A percentile compares a stretch with the other conserved stretches of the same genome.
Conservation (phyloP, 2,329 filamentous ascomycete species). For the Intubia oerlemansii region DNA sequence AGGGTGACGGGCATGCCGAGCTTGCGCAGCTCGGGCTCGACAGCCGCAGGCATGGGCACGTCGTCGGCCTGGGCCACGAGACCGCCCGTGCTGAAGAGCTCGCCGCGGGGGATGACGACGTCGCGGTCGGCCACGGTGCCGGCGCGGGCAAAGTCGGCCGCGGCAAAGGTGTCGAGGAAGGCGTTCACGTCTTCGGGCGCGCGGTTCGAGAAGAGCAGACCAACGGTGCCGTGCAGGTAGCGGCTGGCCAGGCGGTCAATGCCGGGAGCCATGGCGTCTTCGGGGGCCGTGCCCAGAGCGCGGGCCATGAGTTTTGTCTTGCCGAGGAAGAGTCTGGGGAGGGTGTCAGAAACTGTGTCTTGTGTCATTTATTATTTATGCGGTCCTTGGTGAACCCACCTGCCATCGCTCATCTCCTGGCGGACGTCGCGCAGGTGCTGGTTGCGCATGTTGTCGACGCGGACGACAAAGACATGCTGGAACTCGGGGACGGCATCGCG, state of each 20-base stretch:
- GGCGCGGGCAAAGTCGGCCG: slow-evolving; percentile 79
- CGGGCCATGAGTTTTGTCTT: slow-evolving; percentile 99
- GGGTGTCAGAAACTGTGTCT: background rate
- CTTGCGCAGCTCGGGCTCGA: slow-evolving; percentile 78
- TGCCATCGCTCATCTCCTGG: slow-evolving; percentile 62
- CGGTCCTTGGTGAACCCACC: slow-evolving; percentile 26
- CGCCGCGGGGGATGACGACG: slow-evolving; percentile 66
- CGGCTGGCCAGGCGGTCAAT: slow-evolving; percentile 41
- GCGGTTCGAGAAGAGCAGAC: slow-evolving; percentile 77
- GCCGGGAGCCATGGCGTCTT: slow-evolving; percentile 63
- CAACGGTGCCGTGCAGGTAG: slow-evolving; percentile 55
- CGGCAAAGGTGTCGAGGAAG: slow-evolving; percentile 52
- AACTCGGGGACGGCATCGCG: slow-evolving; percentile 69
- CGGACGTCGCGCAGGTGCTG: slow-evolving; percentile 84
- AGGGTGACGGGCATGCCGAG: slow-evolving; percentile 79
- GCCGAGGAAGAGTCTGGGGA: slow-evolving; percentile 87
- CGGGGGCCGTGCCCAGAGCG: slow-evolving; percentile 60
- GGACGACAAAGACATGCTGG: slow-evolving; percentile 82
- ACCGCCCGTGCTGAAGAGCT: slow-evolving; percentile 61
- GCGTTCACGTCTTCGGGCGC: slow-evolving; percentile 36
- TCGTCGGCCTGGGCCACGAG: slow-evolving; percentile 65
- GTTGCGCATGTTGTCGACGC: slow-evolving; percentile 95
- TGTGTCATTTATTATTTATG: background rate
- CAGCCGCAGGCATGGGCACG: slow-evolving; percentile 63
- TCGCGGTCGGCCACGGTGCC: slow-evolving; percentile 53